Evolutionary conservation across 2,329 filamentous ascomycete genomes (phyloP).

Genomic region (Pseudocercospora fijiensis): DNA sequence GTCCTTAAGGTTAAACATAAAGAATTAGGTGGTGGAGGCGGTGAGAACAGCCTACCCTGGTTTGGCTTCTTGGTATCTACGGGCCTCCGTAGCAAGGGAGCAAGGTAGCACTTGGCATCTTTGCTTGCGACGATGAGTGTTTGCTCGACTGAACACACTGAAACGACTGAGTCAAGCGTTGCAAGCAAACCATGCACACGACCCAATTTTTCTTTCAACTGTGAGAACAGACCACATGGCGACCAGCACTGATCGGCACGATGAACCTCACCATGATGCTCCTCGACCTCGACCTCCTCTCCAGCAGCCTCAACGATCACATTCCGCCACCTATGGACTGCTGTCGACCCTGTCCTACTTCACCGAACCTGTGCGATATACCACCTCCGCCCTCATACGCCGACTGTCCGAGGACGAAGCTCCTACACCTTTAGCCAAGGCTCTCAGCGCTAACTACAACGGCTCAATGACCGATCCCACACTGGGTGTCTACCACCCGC

Average conservation of each 20-base stretch:
- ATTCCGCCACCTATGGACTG: conserved; percentile 14
- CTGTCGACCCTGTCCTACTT: conserved; percentile 45
- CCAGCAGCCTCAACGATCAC: conserved; percentile 29
- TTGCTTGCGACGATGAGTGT: neutral
- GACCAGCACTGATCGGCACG: neutral
- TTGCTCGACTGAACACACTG: neutral
- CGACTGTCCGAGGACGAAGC: conserved; percentile 49
- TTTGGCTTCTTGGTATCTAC: no score
- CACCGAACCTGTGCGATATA: conserved; percentile 52
- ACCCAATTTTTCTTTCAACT: neutral
- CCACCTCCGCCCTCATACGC: conserved; percentile 48
- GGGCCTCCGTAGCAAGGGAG: no score
- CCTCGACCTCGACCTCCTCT: conserved; percentile 13
- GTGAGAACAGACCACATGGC: conserved; percentile 8
- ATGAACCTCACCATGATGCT: neutral
- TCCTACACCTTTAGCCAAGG: conserved; percentile 39
- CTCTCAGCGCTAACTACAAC: conserved; percentile 42
- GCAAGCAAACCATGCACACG: neutral
- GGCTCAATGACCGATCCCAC: conserved; percentile 38
- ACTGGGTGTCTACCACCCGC: conserved; percentile 58
- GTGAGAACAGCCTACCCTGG: no score
- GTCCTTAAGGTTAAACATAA: no score
- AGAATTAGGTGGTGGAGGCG: no score
- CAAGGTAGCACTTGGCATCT: neutral
- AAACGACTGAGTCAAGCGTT: neutral